Conservation (phyloP, 2,329 filamentous ascomycete genomes). For the Lachnellula suecica region DNA sequence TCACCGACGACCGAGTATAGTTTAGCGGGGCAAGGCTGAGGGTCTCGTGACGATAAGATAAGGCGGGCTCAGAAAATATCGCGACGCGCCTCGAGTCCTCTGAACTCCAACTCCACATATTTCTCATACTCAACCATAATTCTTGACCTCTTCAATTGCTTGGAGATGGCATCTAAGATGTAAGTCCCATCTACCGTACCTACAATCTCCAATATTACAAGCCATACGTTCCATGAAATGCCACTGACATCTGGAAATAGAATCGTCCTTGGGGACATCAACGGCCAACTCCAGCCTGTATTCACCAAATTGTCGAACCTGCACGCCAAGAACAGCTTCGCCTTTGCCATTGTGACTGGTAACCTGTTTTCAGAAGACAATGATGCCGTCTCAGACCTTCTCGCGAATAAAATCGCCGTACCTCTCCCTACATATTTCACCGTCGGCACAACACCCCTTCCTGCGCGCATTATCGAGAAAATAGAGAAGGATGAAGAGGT, state of each 20-base stretch:
- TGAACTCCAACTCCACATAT: background rate
- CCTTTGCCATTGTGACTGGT: conserved; percentile 80
- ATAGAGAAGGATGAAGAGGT: conserved; percentile 67
- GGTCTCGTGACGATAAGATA: conserved; percentile 10
- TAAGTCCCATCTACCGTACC: conserved; percentile 5
- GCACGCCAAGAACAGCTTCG: conserved; percentile 85
- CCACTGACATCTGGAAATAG: conserved; percentile 21
- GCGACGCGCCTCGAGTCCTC: background rate
- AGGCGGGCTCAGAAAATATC: background rate
- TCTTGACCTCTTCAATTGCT: background rate
- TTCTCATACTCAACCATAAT: background rate
- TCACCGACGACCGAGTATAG: too few species aligned
- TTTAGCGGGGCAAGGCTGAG: too few species aligned
- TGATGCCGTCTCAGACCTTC: conserved; percentile 58
- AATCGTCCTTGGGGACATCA: conserved; percentile 73
- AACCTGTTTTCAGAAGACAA: conserved; percentile 75
- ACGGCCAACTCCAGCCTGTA: conserved; percentile 72
- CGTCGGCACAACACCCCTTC: conserved; percentile 71
- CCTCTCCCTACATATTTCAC: conserved; percentile 91
- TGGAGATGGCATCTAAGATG: conserved; percentile 46
- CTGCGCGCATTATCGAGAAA: conserved; percentile 67
- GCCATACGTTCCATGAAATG: background rate
- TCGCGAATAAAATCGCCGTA: conserved; percentile 71
- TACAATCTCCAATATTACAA: too few species aligned
- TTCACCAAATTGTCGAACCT: conserved; percentile 79